Evolutionary conservation across 2,329 filamentous ascomycete genomes (phyloP).

Genomic region (Huntiella abstrusa): DNA sequence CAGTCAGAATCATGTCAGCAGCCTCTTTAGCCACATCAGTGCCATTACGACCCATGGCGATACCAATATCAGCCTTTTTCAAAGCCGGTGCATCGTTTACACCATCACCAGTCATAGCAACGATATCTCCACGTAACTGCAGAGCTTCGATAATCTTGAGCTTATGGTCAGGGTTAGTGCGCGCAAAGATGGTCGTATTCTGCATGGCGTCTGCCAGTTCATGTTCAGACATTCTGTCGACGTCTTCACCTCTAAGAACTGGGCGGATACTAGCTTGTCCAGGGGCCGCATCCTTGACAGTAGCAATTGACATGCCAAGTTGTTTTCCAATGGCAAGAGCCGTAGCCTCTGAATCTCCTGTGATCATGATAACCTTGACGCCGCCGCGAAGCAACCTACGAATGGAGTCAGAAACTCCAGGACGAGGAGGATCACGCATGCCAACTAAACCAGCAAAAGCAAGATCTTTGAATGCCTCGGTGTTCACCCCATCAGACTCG

Average conservation of each 20-base stretch:
- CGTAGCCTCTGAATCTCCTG: constrained; percentile 86
- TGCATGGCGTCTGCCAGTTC: constrained; percentile 72
- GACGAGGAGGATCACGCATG: constrained; percentile 90
- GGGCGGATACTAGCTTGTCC: constrained; percentile 44
- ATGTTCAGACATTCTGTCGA: constrained; percentile 78
- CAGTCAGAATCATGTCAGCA: constrained; percentile 80
- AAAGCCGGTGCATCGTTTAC: constrained; percentile 94
- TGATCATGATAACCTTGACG: constrained; percentile 98
- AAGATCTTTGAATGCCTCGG: constrained; percentile 64
- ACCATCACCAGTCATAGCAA: constrained; percentile 96
- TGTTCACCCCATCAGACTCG: constrained; percentile 28
- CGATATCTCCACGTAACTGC: constrained; percentile 83
- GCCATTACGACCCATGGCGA: constrained; percentile 86
- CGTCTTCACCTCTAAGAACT: constrained; percentile 73
- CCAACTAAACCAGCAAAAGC: constrained; percentile 85
- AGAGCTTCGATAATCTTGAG: constrained; percentile 88
- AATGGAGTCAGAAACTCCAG: constrained; percentile 78
- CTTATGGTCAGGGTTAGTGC: constrained; percentile 94
- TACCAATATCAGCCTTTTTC: constrained; percentile 94
- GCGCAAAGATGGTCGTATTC: constrained; percentile 83
- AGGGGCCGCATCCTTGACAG: constrained; percentile 27
- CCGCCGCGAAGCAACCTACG: constrained; percentile 79
- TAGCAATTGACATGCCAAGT: constrained; percentile 72
- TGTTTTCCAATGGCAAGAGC: constrained; percentile 86
- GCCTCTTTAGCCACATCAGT: constrained; percentile 96